Conservation (phyloP, 768 basidiomycete genomes). For the Baorangia bicolor region DNA sequence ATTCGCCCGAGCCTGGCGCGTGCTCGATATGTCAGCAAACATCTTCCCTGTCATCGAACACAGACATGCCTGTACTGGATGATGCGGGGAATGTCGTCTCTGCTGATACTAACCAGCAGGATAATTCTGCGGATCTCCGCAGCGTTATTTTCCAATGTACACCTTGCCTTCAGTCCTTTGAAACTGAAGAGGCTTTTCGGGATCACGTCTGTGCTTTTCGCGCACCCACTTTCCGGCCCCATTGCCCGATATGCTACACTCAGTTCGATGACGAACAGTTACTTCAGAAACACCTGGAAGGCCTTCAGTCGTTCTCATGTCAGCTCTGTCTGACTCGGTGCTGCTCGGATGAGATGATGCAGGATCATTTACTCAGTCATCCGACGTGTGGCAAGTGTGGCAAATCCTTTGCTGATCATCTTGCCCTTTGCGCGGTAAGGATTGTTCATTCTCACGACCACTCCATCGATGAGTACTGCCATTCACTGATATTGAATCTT, state of each 20-base stretch:
- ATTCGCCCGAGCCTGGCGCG: neutral
- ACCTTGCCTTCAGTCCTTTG: conserved; percentile 17
- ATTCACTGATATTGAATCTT: neutral
- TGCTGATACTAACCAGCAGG: neutral
- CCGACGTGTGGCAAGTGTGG: conserved; percentile 25
- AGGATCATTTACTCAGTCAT: conserved; percentile 26
- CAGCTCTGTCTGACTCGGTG: conserved; percentile 18
- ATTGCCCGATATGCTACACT: conserved; percentile 23
- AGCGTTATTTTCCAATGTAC: conserved; percentile 8
- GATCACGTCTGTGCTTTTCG: conserved; percentile 18
- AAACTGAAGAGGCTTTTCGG: conserved; percentile 5
- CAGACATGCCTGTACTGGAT: neutral
- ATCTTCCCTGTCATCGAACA: neutral
- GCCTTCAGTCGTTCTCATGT: conserved; percentile 15
- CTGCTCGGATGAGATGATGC: conserved; percentile 26
- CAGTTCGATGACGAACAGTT: conserved; percentile 20
- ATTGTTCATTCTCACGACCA: neutral
- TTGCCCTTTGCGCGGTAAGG: conserved; percentile 23
- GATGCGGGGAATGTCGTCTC: conserved; percentile 1
- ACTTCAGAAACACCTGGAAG: conserved; percentile 21
- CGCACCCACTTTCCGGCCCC: conserved; percentile 8
- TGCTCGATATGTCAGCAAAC: conserved; percentile 10
- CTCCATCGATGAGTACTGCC: neutral
- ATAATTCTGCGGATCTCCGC: neutral
- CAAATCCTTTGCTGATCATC: conserved; percentile 18